Evolutionary conservation across 441 rosid species (phyloP).

Genomic region (Aleurites moluccanus): DNA sequence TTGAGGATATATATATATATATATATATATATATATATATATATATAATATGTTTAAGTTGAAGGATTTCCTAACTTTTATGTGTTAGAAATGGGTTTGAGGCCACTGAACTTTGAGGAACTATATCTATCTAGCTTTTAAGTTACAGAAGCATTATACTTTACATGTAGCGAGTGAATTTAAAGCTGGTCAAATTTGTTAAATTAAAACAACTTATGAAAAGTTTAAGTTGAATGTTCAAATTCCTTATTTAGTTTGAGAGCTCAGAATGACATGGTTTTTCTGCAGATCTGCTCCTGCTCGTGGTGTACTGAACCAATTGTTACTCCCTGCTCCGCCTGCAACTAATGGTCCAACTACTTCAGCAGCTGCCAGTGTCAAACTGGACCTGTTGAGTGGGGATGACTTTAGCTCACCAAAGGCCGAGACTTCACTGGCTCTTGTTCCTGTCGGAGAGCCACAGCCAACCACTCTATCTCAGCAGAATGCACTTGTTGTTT

Average conservation of each 20-base stretch:
- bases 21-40: too few relatives aligned
- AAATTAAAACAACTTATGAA: neutral
- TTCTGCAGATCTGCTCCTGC: conserved; percentile 60
- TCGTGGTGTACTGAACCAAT: conserved; percentile 59
- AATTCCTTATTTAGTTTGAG: neutral
- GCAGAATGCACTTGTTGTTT: conserved; percentile 85
- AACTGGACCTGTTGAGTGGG: conserved; percentile 91
- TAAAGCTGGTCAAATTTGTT: neutral
- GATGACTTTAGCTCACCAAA: conserved; percentile 72
- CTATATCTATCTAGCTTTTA: neutral
- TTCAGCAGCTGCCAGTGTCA: conserved; percentile 49
- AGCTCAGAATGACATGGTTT: conserved; percentile 18
- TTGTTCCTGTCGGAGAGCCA: conserved; percentile 74
- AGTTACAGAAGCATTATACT: neutral
- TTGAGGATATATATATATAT: too few relatives aligned
- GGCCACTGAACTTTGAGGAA: neutral
- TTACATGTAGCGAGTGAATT: neutral
- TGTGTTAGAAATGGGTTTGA: neutral
- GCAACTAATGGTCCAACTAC: conserved; percentile 54
- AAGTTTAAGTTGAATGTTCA: neutral
- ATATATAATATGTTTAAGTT: too few relatives aligned
- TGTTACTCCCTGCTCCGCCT: conserved; percentile 81
- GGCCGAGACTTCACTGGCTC: conserved; percentile 61
- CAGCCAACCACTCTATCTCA: conserved; percentile 56
- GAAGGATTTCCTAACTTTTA: neutral